Conservation (phyloP, 768 basidiomycete species). For the Strobilomyces dryophilus region DNA sequence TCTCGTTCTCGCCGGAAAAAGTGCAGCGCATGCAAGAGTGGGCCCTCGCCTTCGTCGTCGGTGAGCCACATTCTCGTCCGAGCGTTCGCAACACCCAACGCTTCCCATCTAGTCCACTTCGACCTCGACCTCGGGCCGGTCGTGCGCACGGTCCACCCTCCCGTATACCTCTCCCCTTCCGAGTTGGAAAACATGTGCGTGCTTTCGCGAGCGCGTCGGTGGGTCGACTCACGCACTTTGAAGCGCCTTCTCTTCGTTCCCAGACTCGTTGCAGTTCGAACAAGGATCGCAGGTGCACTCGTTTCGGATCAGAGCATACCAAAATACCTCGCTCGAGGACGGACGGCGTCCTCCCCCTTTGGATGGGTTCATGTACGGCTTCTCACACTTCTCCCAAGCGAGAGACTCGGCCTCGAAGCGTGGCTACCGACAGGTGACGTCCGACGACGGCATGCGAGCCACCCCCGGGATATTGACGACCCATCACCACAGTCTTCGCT, state of each 20-base stretch:
- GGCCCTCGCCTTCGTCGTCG: constrained; percentile 65
- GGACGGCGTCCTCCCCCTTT: constrained; percentile 36
- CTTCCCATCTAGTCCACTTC: constrained; percentile 61
- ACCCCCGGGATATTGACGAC: not conserved
- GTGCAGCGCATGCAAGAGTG: constrained; percentile 54
- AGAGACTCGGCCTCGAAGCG: constrained; percentile 63
- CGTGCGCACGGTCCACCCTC: constrained; percentile 65
- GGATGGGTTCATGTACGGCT: constrained; percentile 77
- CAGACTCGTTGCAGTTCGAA: constrained; percentile 82
- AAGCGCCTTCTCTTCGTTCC: constrained; percentile 91
- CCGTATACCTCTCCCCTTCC: constrained; percentile 54
- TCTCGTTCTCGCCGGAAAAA: constrained; percentile 47
- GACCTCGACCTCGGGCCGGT: constrained; percentile 86
- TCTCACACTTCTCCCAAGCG: constrained; percentile 70
- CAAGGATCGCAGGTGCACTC: constrained; percentile 83
- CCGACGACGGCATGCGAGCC: not conserved
- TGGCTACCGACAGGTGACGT: constrained; percentile 71
- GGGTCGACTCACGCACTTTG: constrained; percentile 2
- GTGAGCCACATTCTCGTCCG: constrained; percentile 32
- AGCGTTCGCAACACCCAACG: too few relatives aligned
- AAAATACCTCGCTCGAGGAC: constrained; percentile 16
- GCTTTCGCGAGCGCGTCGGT: not conserved
- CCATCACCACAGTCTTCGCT: constrained; percentile 37
- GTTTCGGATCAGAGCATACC: constrained; percentile 70
- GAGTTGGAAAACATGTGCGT: constrained; percentile 80